These are phyloP conservation scores for Erigeron canadensis DNA, from an alignment of 129 eudicot species.

Conservation along the genomic window DNA sequence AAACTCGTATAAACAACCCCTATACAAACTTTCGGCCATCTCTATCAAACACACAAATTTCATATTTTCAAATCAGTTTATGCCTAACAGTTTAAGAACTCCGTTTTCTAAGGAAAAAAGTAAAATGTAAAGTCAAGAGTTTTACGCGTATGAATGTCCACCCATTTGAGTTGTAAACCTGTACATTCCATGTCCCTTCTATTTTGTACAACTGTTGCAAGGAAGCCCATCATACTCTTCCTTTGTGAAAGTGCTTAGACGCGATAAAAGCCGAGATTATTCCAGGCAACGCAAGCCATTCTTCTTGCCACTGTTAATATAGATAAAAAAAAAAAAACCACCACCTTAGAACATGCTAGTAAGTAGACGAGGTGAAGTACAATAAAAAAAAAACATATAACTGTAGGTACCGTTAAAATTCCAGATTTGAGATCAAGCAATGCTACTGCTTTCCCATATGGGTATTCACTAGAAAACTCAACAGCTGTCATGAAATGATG, in stretches of 20 bases:
- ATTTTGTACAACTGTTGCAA: conserved; percentile 6
- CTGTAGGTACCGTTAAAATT: conserved; percentile 46
- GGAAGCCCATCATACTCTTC: conserved; percentile 48
- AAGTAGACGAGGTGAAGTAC: neutral
- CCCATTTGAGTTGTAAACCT: neutral
- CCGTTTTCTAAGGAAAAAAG: neutral
- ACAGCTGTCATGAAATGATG: conserved; percentile 65
- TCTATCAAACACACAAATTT: neutral
- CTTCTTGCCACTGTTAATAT: conserved; percentile 62
- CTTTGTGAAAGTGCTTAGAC: conserved; percentile 46
- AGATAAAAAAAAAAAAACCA: too few species aligned
- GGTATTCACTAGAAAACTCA: conserved; percentile 68
- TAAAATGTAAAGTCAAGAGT: neutral
- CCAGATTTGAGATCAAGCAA: conserved; percentile 73
- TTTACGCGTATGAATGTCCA: neutral
- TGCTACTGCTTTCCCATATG: conserved; percentile 85
- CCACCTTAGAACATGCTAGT: neutral
- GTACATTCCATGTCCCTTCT: conserved; percentile 9
- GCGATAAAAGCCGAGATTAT: conserved; percentile 54
- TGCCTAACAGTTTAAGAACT: neutral
- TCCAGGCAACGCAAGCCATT: conserved; percentile 66
- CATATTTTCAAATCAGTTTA: neutral
- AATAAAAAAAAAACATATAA: neutral
- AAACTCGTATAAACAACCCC: neutral
- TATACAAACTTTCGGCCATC: neutral